Base-by-base conservation (phyloP, 1,284 basidiomycete species). In the Cryptococcus sp. region DNA sequence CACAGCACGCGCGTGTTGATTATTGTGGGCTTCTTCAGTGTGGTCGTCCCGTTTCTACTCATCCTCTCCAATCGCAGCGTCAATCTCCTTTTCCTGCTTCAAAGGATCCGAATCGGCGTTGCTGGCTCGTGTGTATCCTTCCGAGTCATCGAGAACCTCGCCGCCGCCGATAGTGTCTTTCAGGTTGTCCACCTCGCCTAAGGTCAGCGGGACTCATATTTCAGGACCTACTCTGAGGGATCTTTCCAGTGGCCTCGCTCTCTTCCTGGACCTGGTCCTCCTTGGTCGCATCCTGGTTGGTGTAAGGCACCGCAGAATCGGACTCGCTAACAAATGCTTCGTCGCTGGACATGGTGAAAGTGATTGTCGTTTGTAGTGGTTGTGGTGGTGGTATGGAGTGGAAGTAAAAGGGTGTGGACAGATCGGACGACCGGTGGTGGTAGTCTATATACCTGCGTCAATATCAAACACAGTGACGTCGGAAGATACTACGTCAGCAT, bases 261-360 rank as follows among this genome's bases (percentile, higher is more conserved):
- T 62, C 62, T 57, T 50, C 62, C 3, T 54, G 58, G 6, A 45
- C 21, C 41, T 69, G 62, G 22, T 70, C 75, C 52, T 74, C 77
- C 67, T 80, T 79, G 51, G 69, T 70, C 33, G 78, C 79, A 42
- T 74, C 74, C 37, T 81, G 76, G 54, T 78, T 80, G 58, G 55
- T 56, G 45, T 63, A 45, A 25, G 52, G 42, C 34, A 56, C 48
- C 24, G 57, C 53, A 33, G 43, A 50, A 21, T 58, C 54, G 35
- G 32, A 37, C 34, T 47, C 39, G 45, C 46, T 36, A 36, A 62
- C 54, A 40, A 60, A 60, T 12, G 43, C 45, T 12, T 50, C 52
- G 45, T 63, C 52, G 37, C 41, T 43, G 34, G 55, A 56, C 56
- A 58, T 63, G 37, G 24, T 62, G 47, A 18, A n/a, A n/a, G n/a